Percentiles rank a stretch among this genome's conserved stretches.
Evolutionary conservation across 2,329 filamentous ascomycete genomes (phyloP).

Genomic region (Periconia sp.): DNA sequence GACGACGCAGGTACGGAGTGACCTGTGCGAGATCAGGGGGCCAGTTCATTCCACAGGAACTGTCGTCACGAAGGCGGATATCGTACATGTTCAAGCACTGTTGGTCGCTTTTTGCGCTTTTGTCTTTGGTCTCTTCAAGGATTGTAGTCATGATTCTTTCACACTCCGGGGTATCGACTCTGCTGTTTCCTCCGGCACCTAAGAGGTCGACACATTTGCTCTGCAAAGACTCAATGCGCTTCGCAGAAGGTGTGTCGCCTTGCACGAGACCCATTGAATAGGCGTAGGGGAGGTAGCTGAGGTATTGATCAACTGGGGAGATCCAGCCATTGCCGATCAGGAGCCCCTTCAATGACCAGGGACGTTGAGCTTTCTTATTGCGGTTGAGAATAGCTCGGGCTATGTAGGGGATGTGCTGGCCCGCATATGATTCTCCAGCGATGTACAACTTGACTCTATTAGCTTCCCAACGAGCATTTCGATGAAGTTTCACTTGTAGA

Average conservation of each 20-base stretch:
- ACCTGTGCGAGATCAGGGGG: constrained; percentile 79
- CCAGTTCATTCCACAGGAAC: constrained; percentile 97
- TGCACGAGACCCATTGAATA: constrained; percentile 74
- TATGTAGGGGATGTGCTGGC: constrained; percentile 96
- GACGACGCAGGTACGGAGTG: constrained; percentile 78
- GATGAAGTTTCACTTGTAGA: constrained; percentile 16
- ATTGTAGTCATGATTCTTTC: constrained; percentile 76
- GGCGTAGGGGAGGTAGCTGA: constrained; percentile 78
- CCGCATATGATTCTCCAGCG: constrained; percentile 94
- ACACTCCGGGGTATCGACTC: constrained; percentile 71
- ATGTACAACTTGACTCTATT: constrained; percentile 72
- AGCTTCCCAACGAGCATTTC: constrained; percentile 7
- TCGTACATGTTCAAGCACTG: constrained; percentile 97
- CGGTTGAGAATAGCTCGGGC: constrained; percentile 85
- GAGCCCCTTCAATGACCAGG: constrained; percentile 83
- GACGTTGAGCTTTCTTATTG: constrained; percentile 37
- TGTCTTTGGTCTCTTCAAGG: constrained; percentile 64
- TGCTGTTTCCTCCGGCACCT: constrained; percentile 59
- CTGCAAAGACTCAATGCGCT: constrained; percentile 68
- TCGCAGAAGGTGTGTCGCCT: constrained; percentile 64
- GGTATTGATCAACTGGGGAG: constrained; percentile 85
- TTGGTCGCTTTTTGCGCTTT: constrained; percentile 52
- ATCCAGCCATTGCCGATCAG: constrained; percentile 99
- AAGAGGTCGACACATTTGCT: constrained; percentile 66
- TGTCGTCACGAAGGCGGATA: constrained; percentile 76